These are phyloP conservation scores for Neospermospora avenae DNA, from an alignment of 2,329 filamentous ascomycete genomes.

Conservation along the genomic window DNA sequence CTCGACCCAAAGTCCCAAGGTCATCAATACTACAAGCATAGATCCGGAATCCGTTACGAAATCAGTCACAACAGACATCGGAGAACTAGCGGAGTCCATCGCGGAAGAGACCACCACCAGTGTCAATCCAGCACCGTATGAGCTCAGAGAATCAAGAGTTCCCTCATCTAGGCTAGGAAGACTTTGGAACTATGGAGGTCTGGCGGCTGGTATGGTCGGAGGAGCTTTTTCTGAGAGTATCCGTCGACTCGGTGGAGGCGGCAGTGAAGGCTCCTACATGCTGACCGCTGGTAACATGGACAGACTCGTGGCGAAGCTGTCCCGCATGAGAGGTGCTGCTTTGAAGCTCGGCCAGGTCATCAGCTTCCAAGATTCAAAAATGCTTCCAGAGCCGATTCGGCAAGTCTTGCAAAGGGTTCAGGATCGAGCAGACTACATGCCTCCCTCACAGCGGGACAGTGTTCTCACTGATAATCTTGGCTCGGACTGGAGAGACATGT, in stretches of 20 bases:
- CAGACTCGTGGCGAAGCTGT: conserved; percentile 85
- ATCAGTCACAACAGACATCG: conserved; percentile 37
- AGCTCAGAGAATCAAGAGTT: conserved; percentile 83
- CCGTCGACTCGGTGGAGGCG: conserved; percentile 71
- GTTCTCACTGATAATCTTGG: conserved; percentile 80
- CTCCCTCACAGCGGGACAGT: conserved; percentile 82
- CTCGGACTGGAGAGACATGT: conserved; percentile 78
- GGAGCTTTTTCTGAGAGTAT: conserved; percentile 85
- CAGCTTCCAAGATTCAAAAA: conserved; percentile 95
- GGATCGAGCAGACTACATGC: conserved; percentile 98
- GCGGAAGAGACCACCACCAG: conserved; percentile 25
- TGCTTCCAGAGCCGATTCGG: conserved; percentile 83
- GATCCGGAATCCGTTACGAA: neutral
- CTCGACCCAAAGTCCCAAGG: conserved; percentile 24
- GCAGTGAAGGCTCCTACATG: conserved; percentile 71
- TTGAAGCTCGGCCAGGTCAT: conserved; percentile 97
- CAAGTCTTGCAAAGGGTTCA: conserved; percentile 91
- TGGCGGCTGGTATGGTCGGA: conserved; percentile 93
- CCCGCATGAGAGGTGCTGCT: conserved; percentile 94
- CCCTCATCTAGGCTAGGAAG: conserved; percentile 83
- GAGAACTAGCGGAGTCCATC: conserved; percentile 45
- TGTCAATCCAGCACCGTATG: conserved; percentile 47
- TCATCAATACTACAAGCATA: neutral
- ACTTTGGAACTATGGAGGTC: conserved; percentile 90
- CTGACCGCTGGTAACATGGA: conserved; percentile 91